phyloP scores from a whole-genome alignment of 768 basidiomycete species.

The Clitopilus hobsonii region DNA sequence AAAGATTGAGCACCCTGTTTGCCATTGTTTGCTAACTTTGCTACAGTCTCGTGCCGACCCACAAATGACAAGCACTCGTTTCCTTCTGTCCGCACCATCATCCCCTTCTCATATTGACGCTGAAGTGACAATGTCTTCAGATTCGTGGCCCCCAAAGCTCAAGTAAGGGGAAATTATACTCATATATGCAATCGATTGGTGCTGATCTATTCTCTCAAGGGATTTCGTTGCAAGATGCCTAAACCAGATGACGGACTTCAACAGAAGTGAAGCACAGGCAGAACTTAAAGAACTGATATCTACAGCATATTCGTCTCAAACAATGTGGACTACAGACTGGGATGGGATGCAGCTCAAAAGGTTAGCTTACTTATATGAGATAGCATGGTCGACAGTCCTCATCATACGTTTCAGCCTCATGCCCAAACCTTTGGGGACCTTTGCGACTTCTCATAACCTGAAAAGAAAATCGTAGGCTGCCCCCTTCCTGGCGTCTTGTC shows the following conservation, averaged over 20 bases:
- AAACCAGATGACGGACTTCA: conserved; percentile 84
- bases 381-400: not conserved
- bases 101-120: conserved; percentile 4
- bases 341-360: conserved; percentile 79
- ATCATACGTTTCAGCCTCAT: conserved; percentile 27
- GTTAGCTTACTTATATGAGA: conserved; percentile 31
- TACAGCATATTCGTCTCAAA: conserved; percentile 80
- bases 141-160: conserved; percentile 77
- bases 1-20: not conserved
- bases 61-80: not conserved
- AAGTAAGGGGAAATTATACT: conserved; percentile 51
- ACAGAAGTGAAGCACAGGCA: conserved; percentile 82
- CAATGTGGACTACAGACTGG: conserved; percentile 96
- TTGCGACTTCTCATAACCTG: conserved; percentile 32
- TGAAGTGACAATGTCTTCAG: conserved; percentile 52
- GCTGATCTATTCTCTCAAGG: conserved; percentile 40
- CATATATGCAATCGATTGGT: not conserved
- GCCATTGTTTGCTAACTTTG: not conserved
- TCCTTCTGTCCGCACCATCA: not conserved
- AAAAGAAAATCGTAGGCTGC: conserved; percentile 70
- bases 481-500: not conserved
- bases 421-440: conserved; percentile 51
- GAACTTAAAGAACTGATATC: conserved; percentile 97
- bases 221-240: conserved; percentile 95
- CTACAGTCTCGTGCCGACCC: not conserved